Base-by-base conservation (phyloP, 371 early-diverging fungal species). In the Mycotypha africana region DNA sequence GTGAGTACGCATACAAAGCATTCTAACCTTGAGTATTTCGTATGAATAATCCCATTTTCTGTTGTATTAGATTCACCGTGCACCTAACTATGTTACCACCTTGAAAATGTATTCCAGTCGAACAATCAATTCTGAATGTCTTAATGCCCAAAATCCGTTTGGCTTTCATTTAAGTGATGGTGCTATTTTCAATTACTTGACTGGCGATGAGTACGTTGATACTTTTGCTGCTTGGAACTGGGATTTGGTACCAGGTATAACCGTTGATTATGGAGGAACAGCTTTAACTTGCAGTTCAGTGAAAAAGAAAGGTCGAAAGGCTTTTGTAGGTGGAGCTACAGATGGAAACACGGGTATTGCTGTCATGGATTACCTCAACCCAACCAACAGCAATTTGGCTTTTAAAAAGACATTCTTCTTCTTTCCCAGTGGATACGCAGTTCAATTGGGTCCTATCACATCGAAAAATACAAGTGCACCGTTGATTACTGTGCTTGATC, bases 381-480 rank as follows among this genome's bases (percentile, higher is more conserved):
- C 60, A 2, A 38, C 28, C 9, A 65, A 57, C 22, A 42, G 45
- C 3, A 42, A 56, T 11, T 35, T 65, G 15, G 24, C 34, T 0
- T 61, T 61, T 38, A 49, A 62, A 38, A 67, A 62, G 22, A 62
- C 67, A 3, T 52, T 31, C 9, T 59, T 67, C 31, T 67, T 67
- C 38, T 56, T 59, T 30, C 55, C 62, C 4, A 33, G 42, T 23
- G 53, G 45, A 7, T 62, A 67, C 34, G 60, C 56, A 25, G 47
- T 67, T 23, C 57, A 61, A 40, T 28, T 62, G 4, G 62, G 57
- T 5, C 42, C 49, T 21, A 38, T 46, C 4, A 24, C 23, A 14
- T 45, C 65, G 17, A 51, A 41, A 16, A 51, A 54, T 15, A 15
- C 45, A 2, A 31, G 47, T 14, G 40, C 55, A 9, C 45, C 43